These are phyloP conservation scores for Wickerhamomyces chambardii DNA, from an alignment of 805 yeast genomes.

Conservation along the genomic window DNA sequence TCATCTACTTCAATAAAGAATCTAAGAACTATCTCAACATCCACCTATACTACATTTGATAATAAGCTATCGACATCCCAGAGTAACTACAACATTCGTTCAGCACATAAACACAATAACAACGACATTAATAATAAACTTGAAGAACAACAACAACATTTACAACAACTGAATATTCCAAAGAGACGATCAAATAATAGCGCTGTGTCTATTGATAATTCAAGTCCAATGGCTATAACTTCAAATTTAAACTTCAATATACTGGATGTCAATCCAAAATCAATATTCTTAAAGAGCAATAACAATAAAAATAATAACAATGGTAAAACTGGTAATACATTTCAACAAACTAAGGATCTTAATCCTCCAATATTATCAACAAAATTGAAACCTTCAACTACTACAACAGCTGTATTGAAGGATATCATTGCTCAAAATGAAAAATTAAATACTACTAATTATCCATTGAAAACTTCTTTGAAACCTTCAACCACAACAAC, in stretches of 20 bases:
- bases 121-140: neutral
- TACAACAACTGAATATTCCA: neutral
- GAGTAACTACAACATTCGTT: too few species aligned
- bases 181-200: conserved; percentile 1
- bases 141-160: neutral
- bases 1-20: conserved; percentile 1
- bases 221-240: neutral
- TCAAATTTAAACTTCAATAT: neutral
- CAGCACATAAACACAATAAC: too few species aligned
- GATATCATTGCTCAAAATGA: too few species aligned
- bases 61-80: neutral
- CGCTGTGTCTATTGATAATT: neutral
- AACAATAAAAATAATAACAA: neutral
- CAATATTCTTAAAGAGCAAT: neutral
- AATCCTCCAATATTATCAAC: too few species aligned
- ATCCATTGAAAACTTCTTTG: too few species aligned
- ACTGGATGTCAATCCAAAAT: neutral
- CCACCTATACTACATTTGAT: too few species aligned
- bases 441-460: too few species aligned
- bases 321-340: too few species aligned
- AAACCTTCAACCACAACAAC: too few species aligned
- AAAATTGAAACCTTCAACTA: too few species aligned
- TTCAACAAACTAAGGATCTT: too few species aligned
- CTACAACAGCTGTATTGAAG: too few species aligned
- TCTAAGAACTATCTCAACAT: conserved; percentile 1